Evolutionary conservation across 257 asterid genomes (phyloP).

Genomic region (Nicotiana undulata): DNA sequence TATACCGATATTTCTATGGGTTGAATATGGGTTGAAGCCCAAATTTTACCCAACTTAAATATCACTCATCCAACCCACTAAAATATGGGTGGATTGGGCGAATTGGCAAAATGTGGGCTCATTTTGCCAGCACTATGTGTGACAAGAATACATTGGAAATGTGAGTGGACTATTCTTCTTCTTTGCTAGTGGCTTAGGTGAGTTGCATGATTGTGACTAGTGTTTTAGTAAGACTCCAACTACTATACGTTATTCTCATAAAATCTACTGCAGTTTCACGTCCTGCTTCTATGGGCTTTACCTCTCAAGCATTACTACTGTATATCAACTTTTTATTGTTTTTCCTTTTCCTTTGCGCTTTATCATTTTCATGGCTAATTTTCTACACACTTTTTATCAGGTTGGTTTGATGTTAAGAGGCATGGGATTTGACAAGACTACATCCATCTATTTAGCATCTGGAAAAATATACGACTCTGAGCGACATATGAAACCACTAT

Average conservation of each 20-base stretch:
- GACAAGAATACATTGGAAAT: background rate
- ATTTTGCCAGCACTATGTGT: too few relatives aligned
- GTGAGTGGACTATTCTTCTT: conserved; percentile 1
- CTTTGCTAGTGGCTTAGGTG: background rate
- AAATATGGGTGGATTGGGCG: too few relatives aligned
- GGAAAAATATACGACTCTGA: conserved; percentile 88
- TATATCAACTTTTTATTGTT: background rate
- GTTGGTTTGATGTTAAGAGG: conserved; percentile 98
- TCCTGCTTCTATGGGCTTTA: background rate
- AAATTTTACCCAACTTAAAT: too few relatives aligned
- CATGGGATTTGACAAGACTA: conserved; percentile 84
- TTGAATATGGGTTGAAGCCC: too few relatives aligned
- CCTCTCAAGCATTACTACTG: background rate
- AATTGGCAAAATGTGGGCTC: too few relatives aligned
- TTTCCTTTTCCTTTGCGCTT: background rate
- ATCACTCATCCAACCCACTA: too few relatives aligned
- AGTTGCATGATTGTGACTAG: background rate
- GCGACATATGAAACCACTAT: conserved; percentile 86
- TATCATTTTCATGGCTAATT: background rate
- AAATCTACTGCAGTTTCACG: background rate
- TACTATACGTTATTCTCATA: background rate
- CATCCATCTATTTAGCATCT: conserved; percentile 90
- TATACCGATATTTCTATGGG: too few relatives aligned
- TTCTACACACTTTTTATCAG: conserved; percentile 36
- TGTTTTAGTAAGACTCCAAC: background rate